phyloP scores from a whole-genome alignment of 495 filamentous ascomycete genomes.

The Podospora appendiculata region DNA sequence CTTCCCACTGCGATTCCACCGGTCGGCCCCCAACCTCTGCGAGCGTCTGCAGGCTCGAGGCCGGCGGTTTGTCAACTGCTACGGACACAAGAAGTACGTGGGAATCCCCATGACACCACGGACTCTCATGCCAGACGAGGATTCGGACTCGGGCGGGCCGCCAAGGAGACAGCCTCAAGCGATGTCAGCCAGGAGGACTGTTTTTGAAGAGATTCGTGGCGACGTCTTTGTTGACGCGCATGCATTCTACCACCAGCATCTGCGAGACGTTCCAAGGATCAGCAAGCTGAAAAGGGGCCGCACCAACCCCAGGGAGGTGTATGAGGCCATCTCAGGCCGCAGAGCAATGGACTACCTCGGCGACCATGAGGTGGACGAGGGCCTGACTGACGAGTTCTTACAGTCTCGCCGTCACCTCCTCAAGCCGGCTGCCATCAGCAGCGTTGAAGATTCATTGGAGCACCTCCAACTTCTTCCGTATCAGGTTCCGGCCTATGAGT shows the following conservation, averaged over 20 bases:
- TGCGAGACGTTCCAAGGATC: not conserved
- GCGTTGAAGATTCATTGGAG: too few species aligned
- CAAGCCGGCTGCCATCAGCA: too few species aligned
- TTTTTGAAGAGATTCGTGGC: conserved; percentile 10
- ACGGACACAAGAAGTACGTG: conserved; percentile 22
- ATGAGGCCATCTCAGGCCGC: too few species aligned
- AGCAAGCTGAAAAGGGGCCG: not conserved
- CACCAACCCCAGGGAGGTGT: not conserved
- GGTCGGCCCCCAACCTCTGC: conserved; percentile 2
- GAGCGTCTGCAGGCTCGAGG: conserved; percentile 22
- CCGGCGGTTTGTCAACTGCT: conserved; percentile 16
- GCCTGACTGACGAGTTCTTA: too few species aligned
- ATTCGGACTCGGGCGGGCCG: not conserved
- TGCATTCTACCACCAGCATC: not conserved
- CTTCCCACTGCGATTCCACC: conserved; percentile 24
- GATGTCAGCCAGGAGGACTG: too few species aligned
- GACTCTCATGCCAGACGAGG: too few species aligned
- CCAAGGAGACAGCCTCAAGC: not conserved
- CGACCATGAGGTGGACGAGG: too few species aligned
- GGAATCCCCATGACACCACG: conserved; percentile 9
- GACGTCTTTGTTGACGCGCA: conserved; percentile 9
- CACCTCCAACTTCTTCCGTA: too few species aligned
- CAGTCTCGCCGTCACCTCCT: too few species aligned
- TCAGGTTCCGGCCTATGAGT: too few species aligned
- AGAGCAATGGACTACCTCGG: too few species aligned